Base-by-base conservation (phyloP, 345 rosid species). In the Gossypium rotundifolium region DNA sequence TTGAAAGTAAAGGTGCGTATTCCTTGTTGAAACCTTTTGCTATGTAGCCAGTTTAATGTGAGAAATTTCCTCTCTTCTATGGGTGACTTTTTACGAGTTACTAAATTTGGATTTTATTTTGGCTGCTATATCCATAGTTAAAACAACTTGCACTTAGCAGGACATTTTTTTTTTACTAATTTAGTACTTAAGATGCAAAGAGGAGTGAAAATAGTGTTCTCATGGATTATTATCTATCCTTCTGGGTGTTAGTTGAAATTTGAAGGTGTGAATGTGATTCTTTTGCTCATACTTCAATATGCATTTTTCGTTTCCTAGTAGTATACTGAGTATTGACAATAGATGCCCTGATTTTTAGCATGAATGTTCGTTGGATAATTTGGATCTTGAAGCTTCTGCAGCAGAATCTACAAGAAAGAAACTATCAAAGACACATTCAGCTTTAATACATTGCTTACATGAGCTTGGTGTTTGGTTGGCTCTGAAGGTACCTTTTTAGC, bases 381-480 rank as follows among this genome's bases (percentile, higher is more conserved):
- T 71, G 73, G 90, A 88, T 85, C 86, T 87, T 68, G 79, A 48
- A 58, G 54, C 72, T 49, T 69, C 75, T 11, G 67, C 79, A 4
- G 70, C 74, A 29, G 80, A 77, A 9, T 87, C 93, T 45, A 74
- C 81, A n/a, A 52, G 42, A 57, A 86, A 76, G 80, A 88, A 77
- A 77, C 59, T 93, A 70, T 70, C 70, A 17, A 91, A 65, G 77
- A 81, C 86, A 53, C 58, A 71, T 73, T 80, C 81, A 9, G 68
- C 76, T 44, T 77, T 95, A 60, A 48, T 81, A 23, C 86, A 79
- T 79, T 95, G 99, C 79, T 75, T 90, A 81, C 81, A 77, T 18
- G 89, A 91, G 17, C 93, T 91, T 16, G 99, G 99, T 18, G 81
- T 85, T 65, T 91, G 87, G 92, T 78, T 88, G 81, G 94, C 99